Percentiles rank a stretch among this genome's conserved stretches.
These are phyloP conservation scores for Salix exigua DNA, from an alignment of 345 rosid species.

Conservation along the genomic window DNA sequence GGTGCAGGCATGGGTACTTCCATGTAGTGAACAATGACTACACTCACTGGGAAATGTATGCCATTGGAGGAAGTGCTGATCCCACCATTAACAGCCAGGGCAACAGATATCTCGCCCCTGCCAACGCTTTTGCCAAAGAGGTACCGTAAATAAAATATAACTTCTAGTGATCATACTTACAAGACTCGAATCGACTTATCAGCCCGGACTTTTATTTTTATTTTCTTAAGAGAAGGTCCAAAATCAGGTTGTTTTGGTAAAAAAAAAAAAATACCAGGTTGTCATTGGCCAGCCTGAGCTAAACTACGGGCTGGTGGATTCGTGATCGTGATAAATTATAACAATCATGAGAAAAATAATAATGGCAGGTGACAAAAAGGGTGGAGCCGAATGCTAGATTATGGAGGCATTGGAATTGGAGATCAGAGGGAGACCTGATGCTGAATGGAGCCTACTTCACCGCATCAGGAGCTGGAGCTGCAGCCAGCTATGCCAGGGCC, in stretches of 20 bases:
- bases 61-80: slow-evolving; percentile 25
- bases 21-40: slow-evolving; percentile 30
- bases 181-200: too few species aligned
- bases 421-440: slow-evolving; percentile 26
- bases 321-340: not conserved
- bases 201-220: too few species aligned
- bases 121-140: slow-evolving; percentile 22
- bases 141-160: not conserved
- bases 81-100: slow-evolving; percentile 30
- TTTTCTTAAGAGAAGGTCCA: too few species aligned
- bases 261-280: too few species aligned
- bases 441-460: slow-evolving; percentile 26
- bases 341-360: not conserved
- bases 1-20: slow-evolving; percentile 28
- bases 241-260: too few species aligned
- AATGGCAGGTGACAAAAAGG: slow-evolving; percentile 24
- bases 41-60: slow-evolving; percentile 30
- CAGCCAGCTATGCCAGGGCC: slow-evolving; percentile 28
- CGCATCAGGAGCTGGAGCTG: slow-evolving; percentile 26
- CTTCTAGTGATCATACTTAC: not conserved
- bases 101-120: slow-evolving; percentile 24
- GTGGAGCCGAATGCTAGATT: not conserved
- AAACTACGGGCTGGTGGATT: too few species aligned
- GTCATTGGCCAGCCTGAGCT: too few species aligned
- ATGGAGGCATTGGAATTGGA: slow-evolving; percentile 26